These are phyloP conservation scores for Pseudogymnoascus sp. DNA, from an alignment of 2,329 filamentous ascomycete species.

Conservation along the genomic window DNA sequence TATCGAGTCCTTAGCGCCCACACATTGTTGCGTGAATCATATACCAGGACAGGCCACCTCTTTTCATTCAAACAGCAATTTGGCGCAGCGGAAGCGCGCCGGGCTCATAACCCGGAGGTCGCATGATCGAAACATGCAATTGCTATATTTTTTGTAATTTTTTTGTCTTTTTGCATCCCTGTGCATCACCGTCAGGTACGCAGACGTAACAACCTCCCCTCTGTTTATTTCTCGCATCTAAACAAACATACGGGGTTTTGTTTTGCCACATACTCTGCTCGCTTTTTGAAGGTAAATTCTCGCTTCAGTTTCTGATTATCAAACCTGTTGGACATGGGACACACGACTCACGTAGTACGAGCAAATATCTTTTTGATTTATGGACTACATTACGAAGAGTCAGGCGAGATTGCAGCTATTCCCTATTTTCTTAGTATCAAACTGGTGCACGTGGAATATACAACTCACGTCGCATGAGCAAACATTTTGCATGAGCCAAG, in stretches of 20 bases:
- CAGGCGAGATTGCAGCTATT: background rate
- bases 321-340: background rate
- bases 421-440: background rate
- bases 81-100: slow-evolving; percentile 18
- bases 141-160: slow-evolving; percentile 6
- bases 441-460: background rate
- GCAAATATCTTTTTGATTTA: background rate
- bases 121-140: slow-evolving; percentile 15
- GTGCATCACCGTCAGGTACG: background rate
- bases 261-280: background rate
- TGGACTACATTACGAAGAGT: background rate
- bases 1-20: background rate
- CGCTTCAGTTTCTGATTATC: background rate
- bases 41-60: background rate
- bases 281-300: background rate
- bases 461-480: background rate
- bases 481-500: background rate
- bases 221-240: background rate
- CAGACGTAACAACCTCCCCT: background rate
- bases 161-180: background rate
- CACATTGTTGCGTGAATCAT: background rate
- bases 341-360: background rate
- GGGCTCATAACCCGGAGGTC: slow-evolving; percentile 18
- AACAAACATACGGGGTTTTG: background rate
- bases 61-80: slow-evolving; percentile 12